phyloP scores from a whole-genome alignment of 805 yeast species.

The Yamadazyma phyllophila region DNA sequence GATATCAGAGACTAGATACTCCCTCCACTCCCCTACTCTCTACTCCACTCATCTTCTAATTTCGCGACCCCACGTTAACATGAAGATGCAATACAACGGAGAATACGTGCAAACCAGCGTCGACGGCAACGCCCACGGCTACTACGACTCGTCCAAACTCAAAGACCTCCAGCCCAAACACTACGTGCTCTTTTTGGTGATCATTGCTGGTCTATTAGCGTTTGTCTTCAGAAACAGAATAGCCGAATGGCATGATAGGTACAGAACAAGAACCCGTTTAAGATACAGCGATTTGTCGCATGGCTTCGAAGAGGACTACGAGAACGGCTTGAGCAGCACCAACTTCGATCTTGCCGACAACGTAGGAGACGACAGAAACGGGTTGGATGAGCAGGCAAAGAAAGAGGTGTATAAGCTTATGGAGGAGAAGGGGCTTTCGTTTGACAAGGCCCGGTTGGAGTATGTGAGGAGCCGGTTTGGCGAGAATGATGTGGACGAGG shows the following conservation, averaged over 20 bases:
- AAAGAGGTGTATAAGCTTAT: constrained; percentile 51
- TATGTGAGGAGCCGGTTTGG: constrained; percentile 48
- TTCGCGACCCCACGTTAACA: not conserved
- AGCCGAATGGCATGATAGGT: constrained; percentile 26
- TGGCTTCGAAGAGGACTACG: constrained; percentile 19
- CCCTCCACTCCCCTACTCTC: too few relatives aligned
- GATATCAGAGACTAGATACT: too few relatives aligned
- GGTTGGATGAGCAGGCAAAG: constrained; percentile 57
- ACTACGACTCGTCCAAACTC: constrained; percentile 1
- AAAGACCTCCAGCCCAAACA: constrained; percentile 13
- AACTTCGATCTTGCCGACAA: constrained; percentile 54
- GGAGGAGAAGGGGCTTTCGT: constrained; percentile 48
- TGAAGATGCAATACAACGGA: constrained; percentile 7
- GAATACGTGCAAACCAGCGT: constrained; percentile 1
- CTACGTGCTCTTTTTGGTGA: constrained; percentile 14
- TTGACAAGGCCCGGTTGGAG: constrained; percentile 67
- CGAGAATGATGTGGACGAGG: constrained; percentile 54
- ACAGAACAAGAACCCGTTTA: constrained; percentile 23
- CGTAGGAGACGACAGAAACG: constrained; percentile 55
- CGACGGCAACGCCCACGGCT: constrained; percentile 1
- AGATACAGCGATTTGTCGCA: constrained; percentile 14
- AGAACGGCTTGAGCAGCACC: constrained; percentile 57
- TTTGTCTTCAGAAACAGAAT: constrained; percentile 34
- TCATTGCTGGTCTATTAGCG: constrained; percentile 18
- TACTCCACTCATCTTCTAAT: too few relatives aligned